These are phyloP conservation scores for Cruciata laevipes DNA, from an alignment of 257 asterid genomes.

Conservation along the genomic window DNA sequence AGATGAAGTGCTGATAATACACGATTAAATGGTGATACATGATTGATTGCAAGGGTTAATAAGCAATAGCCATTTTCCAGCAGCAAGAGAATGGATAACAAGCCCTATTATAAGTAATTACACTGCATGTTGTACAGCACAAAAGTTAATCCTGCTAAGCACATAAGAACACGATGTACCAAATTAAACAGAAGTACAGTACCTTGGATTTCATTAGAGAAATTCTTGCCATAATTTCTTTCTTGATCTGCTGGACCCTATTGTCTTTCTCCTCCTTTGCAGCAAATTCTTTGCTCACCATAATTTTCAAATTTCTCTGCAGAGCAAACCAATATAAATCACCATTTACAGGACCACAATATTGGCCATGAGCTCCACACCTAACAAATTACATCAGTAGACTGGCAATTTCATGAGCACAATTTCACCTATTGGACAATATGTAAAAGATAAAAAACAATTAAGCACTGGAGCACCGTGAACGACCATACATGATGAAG, in stretches of 20 bases:
- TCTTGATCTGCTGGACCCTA: constrained; percentile 67
- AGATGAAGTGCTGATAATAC: neutral
- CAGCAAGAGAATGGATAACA: too few species aligned
- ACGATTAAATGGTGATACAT: neutral
- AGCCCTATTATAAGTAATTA: too few species aligned
- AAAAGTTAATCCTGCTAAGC: neutral
- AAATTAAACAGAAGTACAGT: constrained; percentile 9
- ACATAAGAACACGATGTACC: neutral
- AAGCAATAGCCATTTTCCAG: too few species aligned
- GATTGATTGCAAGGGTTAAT: neutral
- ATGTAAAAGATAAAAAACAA: neutral
- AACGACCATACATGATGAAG: neutral
- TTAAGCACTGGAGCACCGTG: neutral
- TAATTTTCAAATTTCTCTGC: constrained; percentile 77
- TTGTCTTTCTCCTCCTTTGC: constrained; percentile 84
- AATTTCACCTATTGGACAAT: neutral
- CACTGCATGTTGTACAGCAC: too few species aligned
- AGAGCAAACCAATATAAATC: constrained; percentile 15
- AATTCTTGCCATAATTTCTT: constrained; percentile 59
- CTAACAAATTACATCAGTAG: neutral
- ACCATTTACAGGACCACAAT: neutral
- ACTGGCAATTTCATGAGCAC: neutral
- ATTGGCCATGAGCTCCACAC: neutral
- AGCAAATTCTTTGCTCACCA: constrained; percentile 76
- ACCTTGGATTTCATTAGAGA: constrained; percentile 71